Evolutionary conservation across 2,329 filamentous ascomycete genomes (phyloP).

Genomic region (Alternaria consortialis): DNA sequence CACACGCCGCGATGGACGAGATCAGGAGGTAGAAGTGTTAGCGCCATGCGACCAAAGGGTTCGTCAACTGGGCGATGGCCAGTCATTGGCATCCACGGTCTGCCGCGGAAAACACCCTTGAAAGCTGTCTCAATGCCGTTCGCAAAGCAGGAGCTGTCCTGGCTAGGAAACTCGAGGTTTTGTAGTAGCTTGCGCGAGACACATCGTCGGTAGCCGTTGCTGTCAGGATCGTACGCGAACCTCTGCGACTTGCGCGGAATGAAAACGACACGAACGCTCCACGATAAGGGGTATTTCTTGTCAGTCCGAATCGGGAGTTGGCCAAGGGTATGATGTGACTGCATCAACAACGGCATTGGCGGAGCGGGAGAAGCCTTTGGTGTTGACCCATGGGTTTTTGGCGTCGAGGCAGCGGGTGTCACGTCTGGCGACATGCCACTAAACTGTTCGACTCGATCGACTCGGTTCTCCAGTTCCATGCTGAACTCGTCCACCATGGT

Average conservation of each 20-base stretch:
- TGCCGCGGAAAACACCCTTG: constrained; percentile 47
- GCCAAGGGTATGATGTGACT: constrained; percentile 38
- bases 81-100: constrained; percentile 53
- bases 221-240: constrained; percentile 52
- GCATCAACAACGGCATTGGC: constrained; percentile 41
- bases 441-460: constrained; percentile 47
- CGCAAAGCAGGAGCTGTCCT: constrained; percentile 50
- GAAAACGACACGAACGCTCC: constrained; percentile 51
- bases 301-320: constrained; percentile 51
- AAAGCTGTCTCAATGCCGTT: constrained; percentile 49
- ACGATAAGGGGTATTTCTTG: constrained; percentile 49
- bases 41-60: constrained; percentile 51
- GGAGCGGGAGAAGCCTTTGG: constrained; percentile 39
- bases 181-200: constrained; percentile 52
- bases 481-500: constrained; percentile 51
- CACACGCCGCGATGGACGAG: constrained; percentile 47
- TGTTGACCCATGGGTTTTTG: constrained; percentile 32
- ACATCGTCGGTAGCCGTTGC: constrained; percentile 50
- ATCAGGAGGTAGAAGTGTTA: constrained; percentile 46
- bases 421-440: constrained; percentile 37
- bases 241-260: constrained; percentile 49
- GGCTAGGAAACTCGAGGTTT: constrained; percentile 48
- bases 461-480: constrained; percentile 51
- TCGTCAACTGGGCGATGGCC: constrained; percentile 51
- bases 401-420: constrained; percentile 43